Evolutionary conservation across 2,329 filamentous ascomycete species (phyloP).

Genomic region (Microdochium trichocladiopsis): DNA sequence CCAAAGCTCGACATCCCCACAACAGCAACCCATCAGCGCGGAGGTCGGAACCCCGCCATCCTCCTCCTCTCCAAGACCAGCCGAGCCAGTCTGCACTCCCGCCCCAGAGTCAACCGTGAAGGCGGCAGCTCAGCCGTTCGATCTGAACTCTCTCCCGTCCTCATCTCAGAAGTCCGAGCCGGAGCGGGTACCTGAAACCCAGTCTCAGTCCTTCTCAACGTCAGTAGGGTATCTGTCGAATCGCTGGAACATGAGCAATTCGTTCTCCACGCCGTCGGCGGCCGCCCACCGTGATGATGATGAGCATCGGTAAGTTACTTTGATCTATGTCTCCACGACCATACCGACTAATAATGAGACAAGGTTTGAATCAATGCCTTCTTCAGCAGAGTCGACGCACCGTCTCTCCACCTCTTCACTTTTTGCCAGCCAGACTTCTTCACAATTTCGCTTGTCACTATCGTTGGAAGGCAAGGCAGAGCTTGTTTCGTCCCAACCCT

Average conservation of each 20-base stretch:
- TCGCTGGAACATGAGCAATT: slow-evolving; percentile 46
- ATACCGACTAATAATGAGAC: too few species aligned
- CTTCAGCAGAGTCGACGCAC: slow-evolving; percentile 31
- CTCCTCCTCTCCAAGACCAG: background rate
- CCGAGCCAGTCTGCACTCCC: background rate
- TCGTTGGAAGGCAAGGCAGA: slow-evolving; percentile 90
- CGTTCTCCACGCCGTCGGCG: slow-evolving; percentile 41
- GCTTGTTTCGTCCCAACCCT: slow-evolving; percentile 63
- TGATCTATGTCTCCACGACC: background rate
- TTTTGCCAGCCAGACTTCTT: slow-evolving; percentile 32
- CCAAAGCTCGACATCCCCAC: slow-evolving; percentile 3
- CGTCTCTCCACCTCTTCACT: slow-evolving; percentile 24
- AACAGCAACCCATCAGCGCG: background rate
- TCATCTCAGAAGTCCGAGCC: slow-evolving; percentile 13
- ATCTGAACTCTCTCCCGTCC: slow-evolving; percentile 9
- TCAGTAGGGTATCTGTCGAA: slow-evolving; percentile 46
- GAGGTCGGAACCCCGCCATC: background rate
- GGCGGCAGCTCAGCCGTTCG: slow-evolving; percentile 7
- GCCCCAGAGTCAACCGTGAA: slow-evolving; percentile 3
- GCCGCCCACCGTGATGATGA: slow-evolving; percentile 31
- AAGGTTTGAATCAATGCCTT: slow-evolving; percentile 36
- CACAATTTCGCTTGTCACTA: slow-evolving; percentile 68
- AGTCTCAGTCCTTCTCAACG: slow-evolving; percentile 33
- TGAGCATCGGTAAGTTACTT: slow-evolving; percentile 33
- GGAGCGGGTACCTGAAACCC: slow-evolving; percentile 10